Conservation (phyloP, 2,329 filamentous ascomycete species). For the Byssoonygena ceratinophila region DNA sequence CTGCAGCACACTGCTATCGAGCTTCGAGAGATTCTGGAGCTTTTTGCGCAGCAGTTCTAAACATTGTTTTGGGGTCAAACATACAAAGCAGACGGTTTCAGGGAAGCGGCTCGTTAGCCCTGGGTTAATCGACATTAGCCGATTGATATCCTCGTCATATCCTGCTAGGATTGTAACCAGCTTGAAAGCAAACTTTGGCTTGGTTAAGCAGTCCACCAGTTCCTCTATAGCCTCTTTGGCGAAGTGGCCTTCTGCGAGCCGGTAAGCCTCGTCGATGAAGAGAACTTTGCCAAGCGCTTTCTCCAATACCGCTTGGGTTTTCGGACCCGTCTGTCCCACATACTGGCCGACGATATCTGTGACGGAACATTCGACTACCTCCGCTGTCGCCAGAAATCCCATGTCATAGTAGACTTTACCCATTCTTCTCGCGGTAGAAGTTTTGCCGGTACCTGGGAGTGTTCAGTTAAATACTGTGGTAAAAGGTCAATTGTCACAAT, state of each 20-base stretch:
- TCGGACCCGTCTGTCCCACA: constrained; percentile 59
- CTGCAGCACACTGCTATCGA: too few species aligned
- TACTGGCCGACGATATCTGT: constrained; percentile 59
- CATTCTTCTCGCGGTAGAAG: constrained; percentile 55
- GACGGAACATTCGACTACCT: constrained; percentile 57
- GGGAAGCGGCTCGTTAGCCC: constrained; percentile 57
- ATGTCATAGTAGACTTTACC: constrained; percentile 66
- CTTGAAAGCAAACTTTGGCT: constrained; percentile 48
- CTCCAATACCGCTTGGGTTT: constrained; percentile 51
- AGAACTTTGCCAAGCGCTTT: constrained; percentile 55
- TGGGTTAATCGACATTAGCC: constrained; percentile 50
- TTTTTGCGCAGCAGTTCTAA: not conserved
- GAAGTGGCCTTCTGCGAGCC: constrained; percentile 48
- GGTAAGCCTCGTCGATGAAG: constrained; percentile 63
- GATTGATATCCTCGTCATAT: constrained; percentile 56
- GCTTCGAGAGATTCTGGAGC: not conserved
- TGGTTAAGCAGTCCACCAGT: constrained; percentile 44
- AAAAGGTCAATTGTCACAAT: not conserved
- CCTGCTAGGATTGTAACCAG: constrained; percentile 60
- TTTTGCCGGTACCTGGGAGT: constrained; percentile 55
- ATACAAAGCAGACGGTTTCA: constrained; percentile 48
- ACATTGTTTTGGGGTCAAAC: constrained; percentile 26
- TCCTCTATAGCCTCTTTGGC: constrained; percentile 48
- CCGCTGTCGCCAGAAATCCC: constrained; percentile 51
- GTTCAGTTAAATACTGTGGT: not conserved